Percentiles rank a stretch among this genome's conserved stretches.
Conservation (phyloP, 2,329 filamentous ascomycete species). For the Cucurbitaria berberidis region DNA sequence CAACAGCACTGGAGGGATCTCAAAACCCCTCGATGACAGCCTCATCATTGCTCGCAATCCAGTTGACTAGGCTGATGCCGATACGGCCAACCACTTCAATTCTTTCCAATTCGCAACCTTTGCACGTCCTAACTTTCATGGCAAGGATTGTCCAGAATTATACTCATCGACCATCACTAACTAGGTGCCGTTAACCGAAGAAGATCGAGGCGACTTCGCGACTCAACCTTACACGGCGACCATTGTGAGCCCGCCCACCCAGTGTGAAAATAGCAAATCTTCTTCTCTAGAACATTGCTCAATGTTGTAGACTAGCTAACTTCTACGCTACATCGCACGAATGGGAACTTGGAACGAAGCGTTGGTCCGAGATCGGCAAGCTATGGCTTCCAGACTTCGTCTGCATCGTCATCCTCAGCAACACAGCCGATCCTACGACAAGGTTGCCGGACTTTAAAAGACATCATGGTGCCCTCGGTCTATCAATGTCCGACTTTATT, state of each 20-base stretch:
- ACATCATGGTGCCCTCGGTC: background rate
- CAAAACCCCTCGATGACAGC: conserved; percentile 57
- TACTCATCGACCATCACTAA: conserved; percentile 46
- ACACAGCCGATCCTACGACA: conserved; percentile 13
- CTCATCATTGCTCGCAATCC: conserved; percentile 46
- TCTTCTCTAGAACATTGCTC: background rate
- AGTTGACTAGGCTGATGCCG: conserved; percentile 51
- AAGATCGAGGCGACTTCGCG: conserved; percentile 63
- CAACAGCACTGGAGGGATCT: conserved; percentile 57
- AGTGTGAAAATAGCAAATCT: no score
- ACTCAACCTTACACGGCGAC: conserved; percentile 66
- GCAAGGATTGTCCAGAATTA: conserved; percentile 58
- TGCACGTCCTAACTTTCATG: conserved; percentile 61
- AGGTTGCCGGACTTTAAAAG: background rate
- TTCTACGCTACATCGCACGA: conserved; percentile 7
- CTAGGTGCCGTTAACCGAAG: conserved; percentile 55
- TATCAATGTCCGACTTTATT: conserved; percentile 3
- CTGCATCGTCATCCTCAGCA: conserved; percentile 18
- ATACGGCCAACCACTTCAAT: conserved; percentile 55
- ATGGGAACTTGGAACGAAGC: background rate
- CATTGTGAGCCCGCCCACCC: conserved; percentile 54
- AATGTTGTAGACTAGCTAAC: background rate
- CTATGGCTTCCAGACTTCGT: conserved; percentile 7
- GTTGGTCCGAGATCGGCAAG: conserved; percentile 20
- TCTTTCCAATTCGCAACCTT: conserved; percentile 54